Conservation (phyloP, 805 yeast genomes). For the Soucietia sequanensis region DNA sequence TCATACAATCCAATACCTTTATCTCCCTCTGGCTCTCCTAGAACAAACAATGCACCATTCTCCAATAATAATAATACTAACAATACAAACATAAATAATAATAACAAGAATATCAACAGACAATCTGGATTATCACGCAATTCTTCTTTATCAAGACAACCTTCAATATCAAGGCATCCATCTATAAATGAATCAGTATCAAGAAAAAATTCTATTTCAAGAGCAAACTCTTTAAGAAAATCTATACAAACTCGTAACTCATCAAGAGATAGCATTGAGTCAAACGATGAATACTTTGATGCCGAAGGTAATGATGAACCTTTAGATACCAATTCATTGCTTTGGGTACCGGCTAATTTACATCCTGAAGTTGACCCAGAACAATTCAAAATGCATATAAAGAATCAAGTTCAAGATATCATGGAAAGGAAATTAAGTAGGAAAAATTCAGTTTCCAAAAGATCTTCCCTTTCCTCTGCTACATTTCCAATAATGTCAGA, state of each 20-base stretch:
- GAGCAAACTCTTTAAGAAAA: slow-evolving; percentile 8
- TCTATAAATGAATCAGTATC: not conserved
- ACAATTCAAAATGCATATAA: slow-evolving; percentile 68
- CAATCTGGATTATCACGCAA: slow-evolving; percentile 3
- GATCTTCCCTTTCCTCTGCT: slow-evolving; percentile 20
- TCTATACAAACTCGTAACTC: not conserved
- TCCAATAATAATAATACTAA: slow-evolving; percentile 2
- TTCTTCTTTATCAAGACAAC: slow-evolving; percentile 1
- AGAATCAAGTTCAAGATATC: slow-evolving; percentile 52
- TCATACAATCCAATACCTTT: no score
- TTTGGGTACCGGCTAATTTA: slow-evolving; percentile 95
- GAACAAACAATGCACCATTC: no score
- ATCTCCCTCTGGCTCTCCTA: slow-evolving; percentile 1
- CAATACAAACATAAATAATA: no score
- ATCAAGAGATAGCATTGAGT: slow-evolving; percentile 4
- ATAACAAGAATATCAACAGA: slow-evolving; percentile 1
- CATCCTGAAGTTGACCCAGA: slow-evolving; percentile 97
- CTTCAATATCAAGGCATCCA: not conserved
- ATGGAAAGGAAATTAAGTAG: slow-evolving; percentile 37
- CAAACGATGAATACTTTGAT: slow-evolving; percentile 15
- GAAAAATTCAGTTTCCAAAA: slow-evolving; percentile 23
- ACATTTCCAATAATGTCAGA: slow-evolving; percentile 2
- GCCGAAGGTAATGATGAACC: slow-evolving; percentile 19
- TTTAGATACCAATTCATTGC: slow-evolving; percentile 44
- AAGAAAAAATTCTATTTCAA: slow-evolving; percentile 1